A percentile compares a stretch with the other conserved stretches of the same genome.
These are phyloP conservation scores for Fusarium tanahbumbuense DNA, from an alignment of 2,329 filamentous ascomycete genomes.

Conservation along the genomic window DNA sequence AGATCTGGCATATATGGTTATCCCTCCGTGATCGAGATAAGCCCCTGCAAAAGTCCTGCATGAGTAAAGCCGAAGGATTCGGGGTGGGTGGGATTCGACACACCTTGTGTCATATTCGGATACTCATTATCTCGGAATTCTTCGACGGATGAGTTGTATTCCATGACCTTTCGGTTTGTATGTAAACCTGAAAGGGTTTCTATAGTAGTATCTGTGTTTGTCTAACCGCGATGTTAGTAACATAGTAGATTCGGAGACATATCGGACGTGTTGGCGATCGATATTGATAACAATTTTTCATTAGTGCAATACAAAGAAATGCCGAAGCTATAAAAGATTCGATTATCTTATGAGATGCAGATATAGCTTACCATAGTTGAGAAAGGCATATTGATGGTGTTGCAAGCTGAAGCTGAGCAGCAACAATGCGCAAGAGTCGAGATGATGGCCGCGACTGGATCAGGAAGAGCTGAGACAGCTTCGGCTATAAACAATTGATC, in stretches of 20 bases:
- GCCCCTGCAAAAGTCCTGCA: constrained; percentile 40
- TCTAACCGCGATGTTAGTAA: constrained; percentile 11
- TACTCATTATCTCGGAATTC: constrained; percentile 45
- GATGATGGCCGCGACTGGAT: neutral
- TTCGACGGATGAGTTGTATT: constrained; percentile 43
- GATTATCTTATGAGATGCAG: neutral
- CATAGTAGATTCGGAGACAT: neutral
- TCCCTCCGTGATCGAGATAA: constrained; percentile 70
- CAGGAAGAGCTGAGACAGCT: constrained; percentile 3
- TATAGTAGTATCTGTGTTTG: constrained; percentile 17
- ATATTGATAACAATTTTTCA: neutral
- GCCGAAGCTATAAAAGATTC: neutral
- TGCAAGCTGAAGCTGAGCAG: neutral
- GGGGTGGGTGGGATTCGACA: neutral
- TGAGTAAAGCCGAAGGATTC: constrained; percentile 11
- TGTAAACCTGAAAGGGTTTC: constrained; percentile 21
- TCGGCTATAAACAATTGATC: neutral
- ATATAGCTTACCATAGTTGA: constrained; percentile 34
- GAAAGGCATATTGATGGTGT: constrained; percentile 13
- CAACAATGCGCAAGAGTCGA: neutral
- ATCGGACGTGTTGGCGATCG: neutral
- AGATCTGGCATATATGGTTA: constrained; percentile 69
- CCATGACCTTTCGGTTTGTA: constrained; percentile 26
- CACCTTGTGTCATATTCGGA: constrained; percentile 46
- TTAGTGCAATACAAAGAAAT: neutral